These are phyloP conservation scores for Dovyalis caffra DNA, from an alignment of 345 rosid genomes.

Conservation along the genomic window DNA sequence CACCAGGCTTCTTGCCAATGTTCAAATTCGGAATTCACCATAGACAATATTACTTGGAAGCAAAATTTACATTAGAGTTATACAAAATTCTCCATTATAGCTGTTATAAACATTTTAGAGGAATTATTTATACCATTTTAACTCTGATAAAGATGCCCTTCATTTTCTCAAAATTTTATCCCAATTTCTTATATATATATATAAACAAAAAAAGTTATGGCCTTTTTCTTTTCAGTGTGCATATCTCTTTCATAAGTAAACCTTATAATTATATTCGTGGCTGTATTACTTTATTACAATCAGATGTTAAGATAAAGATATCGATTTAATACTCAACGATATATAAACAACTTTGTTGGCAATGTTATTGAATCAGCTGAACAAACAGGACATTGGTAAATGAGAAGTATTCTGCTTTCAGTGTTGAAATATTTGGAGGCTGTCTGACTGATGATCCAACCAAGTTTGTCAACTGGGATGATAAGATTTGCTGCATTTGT, in stretches of 20 bases:
- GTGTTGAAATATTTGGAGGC: not conserved
- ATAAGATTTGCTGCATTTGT: not conserved
- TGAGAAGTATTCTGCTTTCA: not conserved
- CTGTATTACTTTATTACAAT: not conserved
- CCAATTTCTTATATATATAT: not conserved
- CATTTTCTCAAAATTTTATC: not conserved
- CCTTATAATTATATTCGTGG: not conserved
- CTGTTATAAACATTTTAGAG: conserved; percentile 33
- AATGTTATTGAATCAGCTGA: not conserved
- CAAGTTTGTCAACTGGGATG: not conserved
- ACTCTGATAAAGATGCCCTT: conserved; percentile 7
- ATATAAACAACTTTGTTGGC: not conserved
- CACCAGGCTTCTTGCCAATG: conserved; percentile 72
- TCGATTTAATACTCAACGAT: not conserved
- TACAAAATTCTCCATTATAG: conserved; percentile 43
- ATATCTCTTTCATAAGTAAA: not conserved
- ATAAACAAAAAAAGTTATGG: not conserved
- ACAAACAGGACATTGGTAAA: not conserved
- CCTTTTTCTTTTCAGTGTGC: not conserved
- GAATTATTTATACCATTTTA: conserved; percentile 22
- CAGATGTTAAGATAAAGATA: not conserved
- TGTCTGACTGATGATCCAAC: not conserved
- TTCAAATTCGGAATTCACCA: conserved; percentile 67
- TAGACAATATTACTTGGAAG: conserved; percentile 42
- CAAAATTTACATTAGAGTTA: conserved; percentile 38